A percentile compares a stretch with the other conserved stretches of the same genome.
Conservation (phyloP, 148 eudicot genomes). For the Chenopodium suecicum region DNA sequence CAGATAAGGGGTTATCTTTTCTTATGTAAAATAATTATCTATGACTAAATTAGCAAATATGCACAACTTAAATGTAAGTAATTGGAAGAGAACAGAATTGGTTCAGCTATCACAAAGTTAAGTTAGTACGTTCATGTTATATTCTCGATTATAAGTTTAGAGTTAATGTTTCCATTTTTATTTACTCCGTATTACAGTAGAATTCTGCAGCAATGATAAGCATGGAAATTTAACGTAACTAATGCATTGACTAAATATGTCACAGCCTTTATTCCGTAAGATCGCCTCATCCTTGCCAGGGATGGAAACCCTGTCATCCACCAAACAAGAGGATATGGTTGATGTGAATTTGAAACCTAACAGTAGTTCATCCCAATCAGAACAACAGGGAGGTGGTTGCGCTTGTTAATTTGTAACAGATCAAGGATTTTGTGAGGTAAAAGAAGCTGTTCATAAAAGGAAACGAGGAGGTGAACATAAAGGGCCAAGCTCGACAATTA, state of each 20-base stretch:
- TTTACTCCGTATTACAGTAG: not conserved
- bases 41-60: not conserved
- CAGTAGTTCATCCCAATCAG: constrained; percentile 46
- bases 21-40: too few relatives aligned
- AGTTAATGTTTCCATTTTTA: too few relatives aligned
- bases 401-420: constrained; percentile 44
- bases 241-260: constrained; percentile 9
- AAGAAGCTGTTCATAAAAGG: constrained; percentile 9
- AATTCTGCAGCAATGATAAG: not conserved
- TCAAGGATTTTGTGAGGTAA: not conserved
- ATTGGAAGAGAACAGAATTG: too few relatives aligned
- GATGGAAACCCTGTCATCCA: constrained; percentile 78
- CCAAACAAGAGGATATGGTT: constrained; percentile 88
- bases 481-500: not conserved
- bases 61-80: too few relatives aligned
- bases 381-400: constrained; percentile 84
- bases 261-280: constrained; percentile 87
- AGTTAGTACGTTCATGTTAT: not conserved
- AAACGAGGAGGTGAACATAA: not conserved
- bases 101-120: too few relatives aligned
- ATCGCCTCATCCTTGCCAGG: constrained; percentile 91
- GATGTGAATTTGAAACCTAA: constrained; percentile 80
- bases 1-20: not conserved
- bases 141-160: not conserved
- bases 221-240: not conserved